A percentile compares a stretch with the other conserved stretches of the same genome.
phyloP scores from a whole-genome alignment of 2,329 filamentous ascomycete genomes.

The Alternaria consortialis region DNA sequence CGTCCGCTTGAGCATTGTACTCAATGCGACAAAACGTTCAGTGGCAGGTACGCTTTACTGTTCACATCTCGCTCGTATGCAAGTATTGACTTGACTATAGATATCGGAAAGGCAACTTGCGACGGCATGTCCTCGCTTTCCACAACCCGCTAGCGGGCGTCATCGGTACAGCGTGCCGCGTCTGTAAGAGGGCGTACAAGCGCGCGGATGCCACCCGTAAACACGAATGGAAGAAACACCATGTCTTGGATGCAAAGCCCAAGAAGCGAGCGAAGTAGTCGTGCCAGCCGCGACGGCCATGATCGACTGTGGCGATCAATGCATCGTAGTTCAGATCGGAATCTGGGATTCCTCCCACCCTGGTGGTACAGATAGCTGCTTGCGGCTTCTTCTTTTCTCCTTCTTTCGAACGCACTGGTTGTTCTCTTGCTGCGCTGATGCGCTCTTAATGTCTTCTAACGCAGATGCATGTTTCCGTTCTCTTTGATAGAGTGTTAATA shows the following conservation, averaged over 20 bases:
- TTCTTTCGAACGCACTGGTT: neutral
- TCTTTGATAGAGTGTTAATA: neutral
- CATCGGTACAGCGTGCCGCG: slow-evolving; percentile 9
- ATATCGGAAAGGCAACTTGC: slow-evolving; percentile 22
- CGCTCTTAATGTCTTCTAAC: neutral
- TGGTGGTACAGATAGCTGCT: neutral
- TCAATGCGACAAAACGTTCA: slow-evolving; percentile 8
- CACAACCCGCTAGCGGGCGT: neutral
- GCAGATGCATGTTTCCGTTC: neutral
- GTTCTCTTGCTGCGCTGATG: neutral
- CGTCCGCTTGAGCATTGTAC: neutral
- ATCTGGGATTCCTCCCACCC: neutral
- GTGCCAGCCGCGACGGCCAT: neutral
- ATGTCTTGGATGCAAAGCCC: slow-evolving; percentile 9
- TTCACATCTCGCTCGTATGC: neutral
- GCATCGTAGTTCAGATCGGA: slow-evolving; percentile 18
- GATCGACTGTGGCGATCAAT: neutral
- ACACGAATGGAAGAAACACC: slow-evolving; percentile 28
- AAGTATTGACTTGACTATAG: slow-evolving; percentile 10
- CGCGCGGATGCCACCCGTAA: slow-evolving; percentile 25
- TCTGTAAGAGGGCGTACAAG: slow-evolving; percentile 10
- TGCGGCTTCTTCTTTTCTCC: slow-evolving; percentile 3
- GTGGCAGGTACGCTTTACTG: slow-evolving; percentile 14
- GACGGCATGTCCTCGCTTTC: slow-evolving; percentile 12
- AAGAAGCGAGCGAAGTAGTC: slow-evolving; percentile 14